Evolutionary conservation across 805 yeast genomes (phyloP), one percentile per base, ranked within the genome.

Genomic region (Kluyveromyces siamensis): DNA sequence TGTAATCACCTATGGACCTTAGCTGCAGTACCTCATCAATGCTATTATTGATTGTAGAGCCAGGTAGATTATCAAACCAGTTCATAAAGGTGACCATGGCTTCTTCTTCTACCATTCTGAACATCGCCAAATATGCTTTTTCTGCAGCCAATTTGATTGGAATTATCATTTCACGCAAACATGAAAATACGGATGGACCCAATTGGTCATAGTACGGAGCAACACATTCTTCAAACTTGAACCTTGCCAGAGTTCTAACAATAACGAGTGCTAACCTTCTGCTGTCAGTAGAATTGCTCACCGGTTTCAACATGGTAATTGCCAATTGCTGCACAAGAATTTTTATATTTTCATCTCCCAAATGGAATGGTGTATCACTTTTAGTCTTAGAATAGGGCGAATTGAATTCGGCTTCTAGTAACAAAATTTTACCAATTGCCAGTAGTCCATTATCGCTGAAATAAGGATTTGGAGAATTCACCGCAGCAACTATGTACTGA

Each of bases 71-170:
- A 2, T 62, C 69, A 48, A 85, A 76, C 96, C 96, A 91, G 10
- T 58, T 58, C 47, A 75, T 76, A 69, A 87, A 88, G 25, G 67
- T 62, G 1, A 52, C 65, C 68, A 76, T 62, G 18, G 72, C 70
- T 9, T 69, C 76, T 53, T 85, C 96, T 27, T 83, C 87, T 33
- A 86, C 83, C 56, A 91, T 70, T 44, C 76, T 72, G 67, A 89
- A 84, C 16, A 88, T 62, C 1, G 87, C 79, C 55, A 90, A 63
- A 64, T 77, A 89, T 0, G 95, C 89, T 70, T 87, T 87, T 65
- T 91, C 99, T 8, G 96, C 96, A 1, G 97, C 96, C 52, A 91
- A 73, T 60, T 89, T 90, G 56, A 91, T 83, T 5, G 99, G 97
- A 59, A 91, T 87, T 44, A 87, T 73, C n/a, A 82, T 75, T 60